Base-by-base conservation (phyloP, 345 rosid species). In the Salix brachista region DNA sequence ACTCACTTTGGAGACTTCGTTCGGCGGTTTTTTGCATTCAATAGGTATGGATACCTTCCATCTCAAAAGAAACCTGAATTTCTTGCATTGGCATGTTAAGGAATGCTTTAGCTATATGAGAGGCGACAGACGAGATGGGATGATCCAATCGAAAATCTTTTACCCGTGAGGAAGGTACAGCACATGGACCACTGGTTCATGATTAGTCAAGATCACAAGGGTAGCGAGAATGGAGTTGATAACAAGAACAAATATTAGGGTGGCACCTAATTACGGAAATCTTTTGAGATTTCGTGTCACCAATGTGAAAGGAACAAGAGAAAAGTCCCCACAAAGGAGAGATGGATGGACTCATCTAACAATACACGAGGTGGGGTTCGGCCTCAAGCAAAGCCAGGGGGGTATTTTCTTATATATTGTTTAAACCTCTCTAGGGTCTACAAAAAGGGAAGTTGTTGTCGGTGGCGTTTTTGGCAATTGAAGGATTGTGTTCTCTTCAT, bases 371-470 rank as follows among this genome's bases (percentile, higher is more conserved):
- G 77, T 68, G 75, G 74, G 78, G 64, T 77, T 84, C 60, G 74
- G 77, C 62, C 30, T 68, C 32, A 67, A 69, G 34, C 58, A 65
- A 56, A 58, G 67, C 70, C 41, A 28, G 54, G 9, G 56, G 12
- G 23, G 3, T 82, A 10, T 66, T 73, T 23, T 36, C 25, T 60
- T 65, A 26, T 65, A 26, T 42, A 23, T 32, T 46, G 6, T 66
- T 78, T 81, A 90, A 42, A 93, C 93, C 81, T 93, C 97, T 84
- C 97, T 87, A 34, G 97, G 97, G 84, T 93, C 97, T 73, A 93
- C 96, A 82, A 93, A 93, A 80, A 93, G 88, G 41, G 87, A 70
- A 17, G 80, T 76, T 60, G 58, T 23, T 70, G 84, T 67, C 8
- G 85, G 77, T 70, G 86, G 75, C 60, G 78, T 42, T 70, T 58